These are phyloP conservation scores for Simmondsia chinensis DNA, from an alignment of 148 eudicot species.

Conservation along the genomic window DNA sequence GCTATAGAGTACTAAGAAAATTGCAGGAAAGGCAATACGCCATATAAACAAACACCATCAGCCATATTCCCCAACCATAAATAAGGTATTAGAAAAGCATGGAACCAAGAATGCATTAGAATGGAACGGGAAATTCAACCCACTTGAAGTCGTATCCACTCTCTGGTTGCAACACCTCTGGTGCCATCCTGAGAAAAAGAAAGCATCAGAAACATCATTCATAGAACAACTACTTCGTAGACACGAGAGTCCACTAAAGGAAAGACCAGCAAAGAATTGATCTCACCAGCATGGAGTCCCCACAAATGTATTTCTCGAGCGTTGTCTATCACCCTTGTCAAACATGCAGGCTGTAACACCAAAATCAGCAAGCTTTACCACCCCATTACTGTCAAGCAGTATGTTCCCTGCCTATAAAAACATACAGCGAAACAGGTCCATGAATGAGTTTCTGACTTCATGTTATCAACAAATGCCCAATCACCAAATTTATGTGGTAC, in stretches of 20 bases:
- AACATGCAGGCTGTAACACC: slow-evolving; percentile 99
- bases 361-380: slow-evolving; percentile 87
- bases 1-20: no score
- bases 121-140: no score
- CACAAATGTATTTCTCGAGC: slow-evolving; percentile 92
- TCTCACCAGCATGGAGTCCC: slow-evolving; percentile 99
- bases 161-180: slow-evolving; percentile 95
- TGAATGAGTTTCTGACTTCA: not conserved
- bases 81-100: no score
- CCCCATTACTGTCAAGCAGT: slow-evolving; percentile 70
- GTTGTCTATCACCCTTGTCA: slow-evolving; percentile 88
- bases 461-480: not conserved
- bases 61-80: no score
- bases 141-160: slow-evolving; percentile 97
- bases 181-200: slow-evolving; percentile 80
- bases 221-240: no score
- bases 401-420: slow-evolving; percentile 84
- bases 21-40: no score
- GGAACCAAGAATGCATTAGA: no score
- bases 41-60: no score
- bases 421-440: slow-evolving; percentile 1
- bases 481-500: not conserved
- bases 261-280: not conserved
- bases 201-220: not conserved
- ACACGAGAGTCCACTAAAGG: no score